Base-by-base conservation (phyloP, 176 grass and related monocot genomes). In the Chloris gayana region DNA sequence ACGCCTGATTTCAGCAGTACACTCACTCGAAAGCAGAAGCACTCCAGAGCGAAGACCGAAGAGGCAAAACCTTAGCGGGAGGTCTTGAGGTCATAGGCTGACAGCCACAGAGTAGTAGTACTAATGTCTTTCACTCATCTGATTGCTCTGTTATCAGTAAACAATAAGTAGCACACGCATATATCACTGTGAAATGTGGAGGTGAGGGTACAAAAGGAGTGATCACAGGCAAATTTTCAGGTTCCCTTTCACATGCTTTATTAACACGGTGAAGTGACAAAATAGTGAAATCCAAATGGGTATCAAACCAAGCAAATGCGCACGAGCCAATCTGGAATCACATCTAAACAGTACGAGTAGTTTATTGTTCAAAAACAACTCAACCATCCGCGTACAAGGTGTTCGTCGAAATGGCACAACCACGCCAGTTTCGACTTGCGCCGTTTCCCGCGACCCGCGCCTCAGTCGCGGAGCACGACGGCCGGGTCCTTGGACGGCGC, bases 401-500 rank as follows among this genome's bases (percentile, higher is more conserved):
- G 80, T 81, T 92, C 29, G 75, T 19, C 75, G 10, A 73, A 86
- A 92, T 72, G 83, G 1, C 82, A 0, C 12, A 73, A 17, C 73
- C 17, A 25, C 46, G 19, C 22, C 5, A 0, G 17, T 15, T 1
- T 12, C 41, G 1, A 46, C 2, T 25, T 11, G 22, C 2, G 54
- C 0, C 3, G 10, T 2, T 61, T 33, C 19, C 26, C 14, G 5
- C 29, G 27, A 18, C 0, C 59, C 42, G 0, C 9, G 42, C 65
- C 34, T 81, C 64, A 85, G 83, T 89, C 78, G 38, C 78, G 72
- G 67, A 89, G 83, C 78, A 89, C 78, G 78, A 81, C 49, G 78
- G 78, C 58, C 3, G 82, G 66, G 38, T 89, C 87, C 72, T 39
- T 89, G 46, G 83, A 85, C 45, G 66, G 41, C 24, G 63, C 80